phyloP scores from a whole-genome alignment of 2,329 filamentous ascomycete genomes.

The Tolypocladium tropicale region DNA sequence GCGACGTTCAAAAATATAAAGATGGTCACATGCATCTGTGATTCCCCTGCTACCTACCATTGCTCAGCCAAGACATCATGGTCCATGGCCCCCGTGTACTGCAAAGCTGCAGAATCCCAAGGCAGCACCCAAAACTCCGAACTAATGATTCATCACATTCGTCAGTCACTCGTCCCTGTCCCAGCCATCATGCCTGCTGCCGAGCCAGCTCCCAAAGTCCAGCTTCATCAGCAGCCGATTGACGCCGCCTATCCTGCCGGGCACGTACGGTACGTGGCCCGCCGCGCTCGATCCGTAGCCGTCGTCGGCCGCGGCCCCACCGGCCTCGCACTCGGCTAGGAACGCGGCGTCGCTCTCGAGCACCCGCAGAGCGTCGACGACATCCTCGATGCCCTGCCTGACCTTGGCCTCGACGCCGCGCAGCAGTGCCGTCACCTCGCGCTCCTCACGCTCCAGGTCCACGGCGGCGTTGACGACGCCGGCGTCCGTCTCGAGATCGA shows the following conservation, averaged over 20 bases:
- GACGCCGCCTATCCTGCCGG: slow-evolving; percentile 66
- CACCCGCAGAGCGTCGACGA: slow-evolving; percentile 45
- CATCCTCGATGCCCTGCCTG: slow-evolving; percentile 55
- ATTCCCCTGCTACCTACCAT: too few relatives aligned
- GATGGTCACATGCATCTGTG: neutral
- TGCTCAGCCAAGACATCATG: too few relatives aligned
- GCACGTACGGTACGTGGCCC: slow-evolving; percentile 46
- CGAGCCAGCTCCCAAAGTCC: slow-evolving; percentile 56
- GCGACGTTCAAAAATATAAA: neutral
- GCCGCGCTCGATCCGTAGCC: slow-evolving; percentile 23
- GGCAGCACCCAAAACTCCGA: neutral
- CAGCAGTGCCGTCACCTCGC: slow-evolving; percentile 54
- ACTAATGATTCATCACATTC: neutral
- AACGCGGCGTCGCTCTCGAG: slow-evolving; percentile 35
- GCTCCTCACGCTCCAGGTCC: slow-evolving; percentile 63
- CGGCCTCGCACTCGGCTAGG: slow-evolving; percentile 32
- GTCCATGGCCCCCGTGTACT: neutral
- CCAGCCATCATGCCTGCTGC: slow-evolving; percentile 15
- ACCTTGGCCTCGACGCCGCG: slow-evolving; percentile 53
- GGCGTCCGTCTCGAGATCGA: slow-evolving; percentile 74
- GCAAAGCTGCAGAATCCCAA: neutral
- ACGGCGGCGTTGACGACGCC: slow-evolving; percentile 69
- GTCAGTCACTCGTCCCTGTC: neutral
- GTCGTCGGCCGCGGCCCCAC: slow-evolving; percentile 25
- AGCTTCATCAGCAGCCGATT: slow-evolving; percentile 87